Percentiles rank a stretch among this genome's conserved stretches.
phyloP scores from a whole-genome alignment of 2,329 filamentous ascomycete genomes.

The Fusarium praegraminearum region DNA sequence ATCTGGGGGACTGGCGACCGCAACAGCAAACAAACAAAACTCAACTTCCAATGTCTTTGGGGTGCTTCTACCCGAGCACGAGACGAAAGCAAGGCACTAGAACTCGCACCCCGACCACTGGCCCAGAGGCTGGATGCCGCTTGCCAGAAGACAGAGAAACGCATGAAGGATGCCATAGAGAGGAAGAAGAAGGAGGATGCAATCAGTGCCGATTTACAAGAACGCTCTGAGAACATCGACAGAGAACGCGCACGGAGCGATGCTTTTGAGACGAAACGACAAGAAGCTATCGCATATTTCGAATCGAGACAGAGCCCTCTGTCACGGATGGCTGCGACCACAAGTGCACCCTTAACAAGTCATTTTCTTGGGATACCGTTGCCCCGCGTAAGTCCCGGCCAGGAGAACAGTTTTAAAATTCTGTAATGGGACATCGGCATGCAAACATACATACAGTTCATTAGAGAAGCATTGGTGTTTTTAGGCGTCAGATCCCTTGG shows the following conservation, averaged over 20 bases:
- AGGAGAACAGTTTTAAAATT: conserved; percentile 30
- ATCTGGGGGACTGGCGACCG: conserved; percentile 69
- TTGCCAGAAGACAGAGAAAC: conserved; percentile 60
- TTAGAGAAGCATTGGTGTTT: conserved; percentile 4
- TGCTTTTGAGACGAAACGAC: conserved; percentile 62
- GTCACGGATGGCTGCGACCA: conserved; percentile 50
- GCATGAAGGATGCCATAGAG: conserved; percentile 56
- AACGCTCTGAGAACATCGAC: conserved; percentile 57
- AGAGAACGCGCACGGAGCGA: conserved; percentile 63
- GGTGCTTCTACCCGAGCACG: conserved; percentile 64
- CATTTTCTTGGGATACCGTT: conserved; percentile 33
- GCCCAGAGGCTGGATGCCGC: conserved; percentile 63
- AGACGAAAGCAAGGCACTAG: conserved; percentile 43
- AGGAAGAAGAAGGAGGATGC: conserved; percentile 57
- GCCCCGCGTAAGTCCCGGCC: conserved; percentile 43
- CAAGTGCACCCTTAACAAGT: conserved; percentile 42
- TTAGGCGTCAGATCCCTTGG: not conserved
- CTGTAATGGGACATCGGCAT: conserved; percentile 9
- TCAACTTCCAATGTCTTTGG: conserved; percentile 68
- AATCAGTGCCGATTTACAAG: conserved; percentile 59
- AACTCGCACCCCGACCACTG: conserved; percentile 54
- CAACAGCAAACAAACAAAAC: conserved; percentile 56
- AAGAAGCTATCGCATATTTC: conserved; percentile 59
- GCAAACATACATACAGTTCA: conserved; percentile 4
- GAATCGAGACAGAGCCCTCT: conserved; percentile 43